Evolutionary conservation across 2,329 filamentous ascomycete genomes (phyloP).

Genomic region (Samsoniella hepiali): DNA sequence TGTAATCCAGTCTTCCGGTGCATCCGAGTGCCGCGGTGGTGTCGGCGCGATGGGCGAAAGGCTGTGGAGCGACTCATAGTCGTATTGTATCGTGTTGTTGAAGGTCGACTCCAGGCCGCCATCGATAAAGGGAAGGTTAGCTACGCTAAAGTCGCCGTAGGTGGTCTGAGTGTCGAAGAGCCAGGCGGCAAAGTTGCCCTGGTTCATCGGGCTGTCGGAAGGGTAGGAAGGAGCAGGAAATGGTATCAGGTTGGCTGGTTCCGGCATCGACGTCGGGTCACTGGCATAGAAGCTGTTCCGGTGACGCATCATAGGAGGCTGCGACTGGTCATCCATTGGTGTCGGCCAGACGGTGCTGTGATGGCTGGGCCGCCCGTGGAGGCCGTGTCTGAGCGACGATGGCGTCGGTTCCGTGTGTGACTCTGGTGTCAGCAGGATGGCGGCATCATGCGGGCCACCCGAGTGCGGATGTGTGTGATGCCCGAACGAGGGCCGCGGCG

Average conservation of each 20-base stretch:
- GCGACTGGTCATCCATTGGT: conserved; percentile 34
- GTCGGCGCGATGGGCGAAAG: conserved; percentile 45
- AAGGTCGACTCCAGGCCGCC: conserved; percentile 50
- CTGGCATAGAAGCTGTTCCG: conserved; percentile 38
- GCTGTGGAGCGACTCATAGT: conserved; percentile 49
- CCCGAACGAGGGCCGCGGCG: conserved; percentile 12
- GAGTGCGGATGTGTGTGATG: conserved; percentile 30
- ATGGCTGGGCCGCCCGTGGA: conserved; percentile 20
- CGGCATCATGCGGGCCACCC: conserved; percentile 43
- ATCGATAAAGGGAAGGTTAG: conserved; percentile 46
- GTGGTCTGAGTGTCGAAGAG: conserved; percentile 46
- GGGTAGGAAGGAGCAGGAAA: conserved; percentile 24
- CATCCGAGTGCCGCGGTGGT: conserved; percentile 38
- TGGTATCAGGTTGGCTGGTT: conserved; percentile 34
- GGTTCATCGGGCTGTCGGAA: conserved; percentile 34
- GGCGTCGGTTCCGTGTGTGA: conserved; percentile 32
- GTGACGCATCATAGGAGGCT: conserved; percentile 35
- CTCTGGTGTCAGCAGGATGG: conserved; percentile 43
- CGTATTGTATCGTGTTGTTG: conserved; percentile 50
- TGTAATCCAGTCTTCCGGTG: conserved; percentile 42
- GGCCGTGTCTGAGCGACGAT: conserved; percentile 25
- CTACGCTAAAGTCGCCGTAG: conserved; percentile 41
- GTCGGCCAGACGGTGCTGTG: conserved; percentile 27
- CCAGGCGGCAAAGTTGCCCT: conserved; percentile 50
- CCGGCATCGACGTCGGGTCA: conserved; percentile 29